Percentiles rank a stretch among this genome's conserved stretches.
Conservation (phyloP, 495 filamentous ascomycete genomes). For the Tetracladium setigerum region DNA sequence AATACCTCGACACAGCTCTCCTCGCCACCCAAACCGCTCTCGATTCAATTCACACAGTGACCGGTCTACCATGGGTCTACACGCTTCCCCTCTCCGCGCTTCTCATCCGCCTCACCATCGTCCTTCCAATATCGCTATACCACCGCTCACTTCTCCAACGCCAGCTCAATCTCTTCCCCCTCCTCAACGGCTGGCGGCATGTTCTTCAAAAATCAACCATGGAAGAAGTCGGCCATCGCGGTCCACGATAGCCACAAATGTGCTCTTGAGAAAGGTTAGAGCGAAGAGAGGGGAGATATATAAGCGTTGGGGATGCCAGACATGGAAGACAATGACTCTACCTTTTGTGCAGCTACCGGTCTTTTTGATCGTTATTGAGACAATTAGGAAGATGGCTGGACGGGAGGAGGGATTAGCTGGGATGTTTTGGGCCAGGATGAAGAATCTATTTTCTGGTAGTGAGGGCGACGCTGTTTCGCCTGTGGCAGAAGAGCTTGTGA, state of each 20-base stretch:
- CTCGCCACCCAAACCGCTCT: constrained; percentile 47
- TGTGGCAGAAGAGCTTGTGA: too few species aligned
- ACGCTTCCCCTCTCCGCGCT: constrained; percentile 66
- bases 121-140: constrained; percentile 53
- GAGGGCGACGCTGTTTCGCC: too few species aligned
- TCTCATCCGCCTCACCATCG: constrained; percentile 48
- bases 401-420: constrained; percentile 45
- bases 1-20: constrained; percentile 42
- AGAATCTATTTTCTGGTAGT: background rate
- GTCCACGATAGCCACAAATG: constrained; percentile 16
- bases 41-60: constrained; percentile 49
- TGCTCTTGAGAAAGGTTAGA: constrained; percentile 20
- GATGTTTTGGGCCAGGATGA: constrained; percentile 19
- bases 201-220: constrained; percentile 6
- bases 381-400: constrained; percentile 56
- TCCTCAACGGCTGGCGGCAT: constrained; percentile 42
- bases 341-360: constrained; percentile 50
- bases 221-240: constrained; percentile 14
- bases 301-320: constrained; percentile 36
- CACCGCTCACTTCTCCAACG: constrained; percentile 32
- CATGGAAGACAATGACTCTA: constrained; percentile 41
- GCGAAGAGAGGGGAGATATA: constrained; percentile 31
- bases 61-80: constrained; percentile 59
- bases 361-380: constrained; percentile 62
- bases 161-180: constrained; percentile 37